Evolutionary conservation across 1,284 basidiomycete genomes (phyloP), one percentile per base, ranked within the genome.

Genomic region (Ceratobasidium theobromae): DNA sequence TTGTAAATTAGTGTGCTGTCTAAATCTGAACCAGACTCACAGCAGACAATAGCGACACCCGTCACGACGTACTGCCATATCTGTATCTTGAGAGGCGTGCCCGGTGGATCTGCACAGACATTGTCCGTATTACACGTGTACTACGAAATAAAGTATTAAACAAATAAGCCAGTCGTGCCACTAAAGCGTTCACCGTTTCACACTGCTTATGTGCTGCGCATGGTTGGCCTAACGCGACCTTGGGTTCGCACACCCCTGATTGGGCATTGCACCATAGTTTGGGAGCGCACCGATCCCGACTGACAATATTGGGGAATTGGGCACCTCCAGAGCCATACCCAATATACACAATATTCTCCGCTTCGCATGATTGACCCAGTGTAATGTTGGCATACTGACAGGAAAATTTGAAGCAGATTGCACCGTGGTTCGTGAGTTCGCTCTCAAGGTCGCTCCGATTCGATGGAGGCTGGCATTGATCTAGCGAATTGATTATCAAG

Each of bases 41-140:
- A 77, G 43, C 74, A 70, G 21, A 79, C 41, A 52, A 84, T 76
- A 43, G 77, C 77, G 8, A 78, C 58, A 1, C 73, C 71, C 0
- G 77, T 78, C 8, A 79, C 69, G 1, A 72, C 76, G 71, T 79
- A 82, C 67, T 85, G 79, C 84, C 82, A 84, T 1, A 77, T 68
- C 33, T 74, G 65, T 3, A 81, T 75, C 28, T 68, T 68, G 21
- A 74, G 67, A 0, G 78, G 78, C 32, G 74, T 75, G 21, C 76
- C 77, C 2, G 77, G 75, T 9, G 77, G 73, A 2, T 73, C 70
- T 11, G 68, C 58, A 65, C 80, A 81, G 3, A 70, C 72, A 53
- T 72, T 68, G 14, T 66, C 16, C 25, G 68, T n/a, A 51, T 70
- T 70, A 68, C 78, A 80, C 71, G 77, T 78, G 72, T 76, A 77